Conservation (phyloP, 225 moss, liverwort and hornwort genomes). For the Pleurozium schreberi region DNA sequence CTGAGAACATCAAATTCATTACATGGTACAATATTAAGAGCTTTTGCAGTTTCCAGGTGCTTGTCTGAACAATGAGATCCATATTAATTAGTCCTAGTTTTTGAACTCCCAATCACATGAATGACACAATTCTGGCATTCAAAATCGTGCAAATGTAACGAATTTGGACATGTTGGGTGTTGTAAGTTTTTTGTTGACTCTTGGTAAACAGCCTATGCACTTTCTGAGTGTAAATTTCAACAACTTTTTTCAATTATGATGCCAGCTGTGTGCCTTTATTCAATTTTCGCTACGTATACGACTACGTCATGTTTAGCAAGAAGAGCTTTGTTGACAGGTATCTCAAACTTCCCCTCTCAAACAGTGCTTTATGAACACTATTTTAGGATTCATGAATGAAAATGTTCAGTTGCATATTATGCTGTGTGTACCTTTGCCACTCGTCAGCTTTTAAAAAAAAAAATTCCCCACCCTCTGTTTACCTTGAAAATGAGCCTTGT, state of each 20-base stretch:
- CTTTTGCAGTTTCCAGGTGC: background rate
- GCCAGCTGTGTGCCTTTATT: constrained; percentile 77
- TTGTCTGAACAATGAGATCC: too few species aligned
- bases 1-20: background rate
- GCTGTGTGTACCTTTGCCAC: background rate
- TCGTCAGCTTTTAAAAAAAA: too few species aligned
- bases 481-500: background rate
- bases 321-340: constrained; percentile 99
- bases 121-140: too few species aligned
- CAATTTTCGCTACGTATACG: constrained; percentile 69
- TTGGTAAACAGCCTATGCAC: background rate
- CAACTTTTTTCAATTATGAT: background rate
- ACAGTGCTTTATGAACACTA: background rate
- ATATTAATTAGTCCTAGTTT: background rate
- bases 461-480: too few species aligned
- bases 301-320: constrained; percentile 75
- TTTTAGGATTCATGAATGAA: background rate
- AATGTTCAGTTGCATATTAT: background rate
- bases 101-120: background rate
- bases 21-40: background rate
- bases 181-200: too few species aligned
- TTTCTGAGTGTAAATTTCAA: background rate
- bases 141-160: background rate
- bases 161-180: background rate
- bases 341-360: background rate